Conservation (phyloP, 495 filamentous ascomycete genomes). For the Hypoxylon perforatum region DNA sequence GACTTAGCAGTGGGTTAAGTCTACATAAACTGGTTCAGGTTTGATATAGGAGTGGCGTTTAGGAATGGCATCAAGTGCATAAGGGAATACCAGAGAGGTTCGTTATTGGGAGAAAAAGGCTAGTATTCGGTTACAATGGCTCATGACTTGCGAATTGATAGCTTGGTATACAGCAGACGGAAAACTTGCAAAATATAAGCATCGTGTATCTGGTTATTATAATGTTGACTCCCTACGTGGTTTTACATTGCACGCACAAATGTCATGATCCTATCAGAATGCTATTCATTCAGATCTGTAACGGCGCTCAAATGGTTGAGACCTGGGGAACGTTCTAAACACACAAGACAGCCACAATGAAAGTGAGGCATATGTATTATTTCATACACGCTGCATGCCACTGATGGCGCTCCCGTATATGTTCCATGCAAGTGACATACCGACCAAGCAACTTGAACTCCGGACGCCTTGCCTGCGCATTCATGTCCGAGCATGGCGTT, state of each 20-base stretch:
- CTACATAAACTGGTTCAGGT: conserved; percentile 25
- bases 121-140: conserved; percentile 8
- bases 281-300: conserved; percentile 8
- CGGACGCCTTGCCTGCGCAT: conserved; percentile 25
- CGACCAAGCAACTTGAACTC: conserved; percentile 7
- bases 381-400: no score
- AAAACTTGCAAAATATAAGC: no score
- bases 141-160: conserved; percentile 16
- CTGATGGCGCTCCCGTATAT: no score
- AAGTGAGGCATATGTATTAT: conserved; percentile 9
- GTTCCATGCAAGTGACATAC: no score
- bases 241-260: no score
- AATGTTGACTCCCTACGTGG: no score
- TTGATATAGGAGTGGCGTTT: conserved; percentile 40
- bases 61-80: conserved; percentile 26
- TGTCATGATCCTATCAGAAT: background rate
- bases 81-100: conserved; percentile 29
- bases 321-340: no score
- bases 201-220: no score
- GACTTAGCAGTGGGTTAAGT: conserved; percentile 23
- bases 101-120: conserved; percentile 20
- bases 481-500: background rate
- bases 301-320: conserved; percentile 6
- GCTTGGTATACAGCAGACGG: conserved; percentile 17
- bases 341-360: no score